phyloP scores from a whole-genome alignment of 2,329 filamentous ascomycete species.

The Sporothrix luriei region DNA sequence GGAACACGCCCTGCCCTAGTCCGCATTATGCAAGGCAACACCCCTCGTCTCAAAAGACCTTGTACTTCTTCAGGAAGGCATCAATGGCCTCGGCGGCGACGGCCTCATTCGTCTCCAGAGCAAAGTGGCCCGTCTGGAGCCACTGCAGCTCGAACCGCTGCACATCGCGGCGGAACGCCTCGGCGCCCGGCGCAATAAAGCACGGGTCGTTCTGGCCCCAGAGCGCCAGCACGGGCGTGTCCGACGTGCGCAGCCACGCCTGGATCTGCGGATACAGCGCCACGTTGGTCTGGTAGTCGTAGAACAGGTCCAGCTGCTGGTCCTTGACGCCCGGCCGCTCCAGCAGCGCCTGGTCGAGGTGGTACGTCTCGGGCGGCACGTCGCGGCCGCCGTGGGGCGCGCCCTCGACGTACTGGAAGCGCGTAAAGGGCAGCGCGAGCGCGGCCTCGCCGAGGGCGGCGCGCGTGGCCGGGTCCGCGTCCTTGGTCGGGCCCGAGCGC shows the following conservation, averaged over 20 bases:
- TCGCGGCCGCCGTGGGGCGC: slow-evolving; percentile 40
- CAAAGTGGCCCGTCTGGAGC: slow-evolving; percentile 62
- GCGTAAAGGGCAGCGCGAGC: slow-evolving; percentile 47
- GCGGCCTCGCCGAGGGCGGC: slow-evolving; percentile 43
- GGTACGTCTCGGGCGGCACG: slow-evolving; percentile 51
- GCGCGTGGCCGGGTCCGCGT: slow-evolving; percentile 38
- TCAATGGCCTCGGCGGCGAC: slow-evolving; percentile 40
- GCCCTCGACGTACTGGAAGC: slow-evolving; percentile 51
- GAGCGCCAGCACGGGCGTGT: slow-evolving; percentile 56
- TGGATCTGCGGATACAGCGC: slow-evolving; percentile 59
- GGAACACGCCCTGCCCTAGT: neutral
- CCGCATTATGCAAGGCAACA: neutral
- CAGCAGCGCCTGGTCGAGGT: slow-evolving; percentile 57
- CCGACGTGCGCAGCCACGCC: slow-evolving; percentile 53
- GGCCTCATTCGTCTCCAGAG: slow-evolving; percentile 45
- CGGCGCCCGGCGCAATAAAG: slow-evolving; percentile 55
- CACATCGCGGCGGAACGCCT: slow-evolving; percentile 57
- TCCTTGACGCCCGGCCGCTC: slow-evolving; percentile 52
- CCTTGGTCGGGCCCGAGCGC: slow-evolving; percentile 44
- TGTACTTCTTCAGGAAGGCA: slow-evolving; percentile 39
- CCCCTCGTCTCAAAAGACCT: slow-evolving; percentile 34
- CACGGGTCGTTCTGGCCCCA: slow-evolving; percentile 62
- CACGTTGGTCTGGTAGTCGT: slow-evolving; percentile 60
- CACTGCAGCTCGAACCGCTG: slow-evolving; percentile 51
- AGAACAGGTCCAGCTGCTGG: slow-evolving; percentile 59